Percentiles rank a stretch among this genome's conserved stretches.
These are phyloP conservation scores for Podila clonocystis DNA, from an alignment of 192 early-diverging fungal species.

Conservation along the genomic window DNA sequence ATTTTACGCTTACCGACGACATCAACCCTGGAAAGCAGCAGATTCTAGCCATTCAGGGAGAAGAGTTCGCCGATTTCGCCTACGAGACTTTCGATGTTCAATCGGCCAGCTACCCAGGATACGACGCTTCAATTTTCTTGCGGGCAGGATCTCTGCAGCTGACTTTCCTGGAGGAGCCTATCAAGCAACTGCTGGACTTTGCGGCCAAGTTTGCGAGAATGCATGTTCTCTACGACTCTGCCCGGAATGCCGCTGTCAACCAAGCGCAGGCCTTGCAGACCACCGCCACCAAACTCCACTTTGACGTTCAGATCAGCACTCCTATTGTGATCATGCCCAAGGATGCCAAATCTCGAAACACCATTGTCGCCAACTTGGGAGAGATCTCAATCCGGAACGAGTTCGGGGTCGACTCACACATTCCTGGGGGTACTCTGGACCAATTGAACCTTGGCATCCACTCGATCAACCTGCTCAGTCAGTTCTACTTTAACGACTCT, in stretches of 20 bases:
- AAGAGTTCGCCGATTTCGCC: slow-evolving; percentile 87
- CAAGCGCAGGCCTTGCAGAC: slow-evolving; percentile 83
- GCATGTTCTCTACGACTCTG: slow-evolving; percentile 89
- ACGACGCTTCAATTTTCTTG: slow-evolving; percentile 81
- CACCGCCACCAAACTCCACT: slow-evolving; percentile 81
- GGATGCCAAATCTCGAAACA: slow-evolving; percentile 63
- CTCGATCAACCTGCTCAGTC: slow-evolving; percentile 67
- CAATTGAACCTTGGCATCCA: slow-evolving; percentile 70
- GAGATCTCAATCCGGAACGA: slow-evolving; percentile 85
- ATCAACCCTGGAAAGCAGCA: slow-evolving; percentile 56
- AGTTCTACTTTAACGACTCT: slow-evolving; percentile 50
- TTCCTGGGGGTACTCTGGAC: slow-evolving; percentile 65
- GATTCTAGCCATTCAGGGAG: slow-evolving; percentile 87
- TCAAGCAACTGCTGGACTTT: slow-evolving; percentile 78
- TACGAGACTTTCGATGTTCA: slow-evolving; percentile 83
- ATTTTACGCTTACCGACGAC: slow-evolving; percentile 74
- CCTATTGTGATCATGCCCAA: slow-evolving; percentile 89
- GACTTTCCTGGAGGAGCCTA: slow-evolving; percentile 81
- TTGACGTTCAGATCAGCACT: slow-evolving; percentile 85
- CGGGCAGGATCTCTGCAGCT: slow-evolving; percentile 83
- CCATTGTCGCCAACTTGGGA: slow-evolving; percentile 85
- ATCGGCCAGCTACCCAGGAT: slow-evolving; percentile 77
- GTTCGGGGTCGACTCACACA: slow-evolving; percentile 65
- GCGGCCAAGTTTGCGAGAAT: slow-evolving; percentile 89
- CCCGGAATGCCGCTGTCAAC: slow-evolving; percentile 83